Conservation (phyloP, 2,329 filamentous ascomycete genomes). For the Cryphonectria nitschkei region DNA sequence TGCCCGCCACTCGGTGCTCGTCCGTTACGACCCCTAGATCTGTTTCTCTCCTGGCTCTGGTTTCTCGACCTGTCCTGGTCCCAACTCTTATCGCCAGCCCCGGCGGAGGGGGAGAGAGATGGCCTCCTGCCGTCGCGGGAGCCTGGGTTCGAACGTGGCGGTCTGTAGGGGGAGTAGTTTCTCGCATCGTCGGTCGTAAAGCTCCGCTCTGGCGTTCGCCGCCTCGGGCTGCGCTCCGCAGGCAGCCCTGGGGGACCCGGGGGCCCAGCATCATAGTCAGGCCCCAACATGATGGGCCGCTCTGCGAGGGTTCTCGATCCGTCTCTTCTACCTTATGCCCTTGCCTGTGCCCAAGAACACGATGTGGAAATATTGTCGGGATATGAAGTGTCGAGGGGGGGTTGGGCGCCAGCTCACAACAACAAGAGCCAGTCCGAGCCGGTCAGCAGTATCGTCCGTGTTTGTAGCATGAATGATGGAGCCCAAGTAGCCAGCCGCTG, state of each 20-base stretch:
- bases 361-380: slow-evolving; percentile 13
- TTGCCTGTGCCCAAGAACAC: background rate
- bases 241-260: slow-evolving; percentile 44
- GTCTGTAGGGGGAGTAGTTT: slow-evolving; percentile 36
- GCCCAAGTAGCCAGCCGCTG: slow-evolving; percentile 20
- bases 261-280: slow-evolving; percentile 50
- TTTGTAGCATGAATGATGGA: slow-evolving; percentile 24
- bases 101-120: slow-evolving; percentile 27
- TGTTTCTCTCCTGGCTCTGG: slow-evolving; percentile 60
- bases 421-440: slow-evolving; percentile 22
- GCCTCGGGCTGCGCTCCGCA: slow-evolving; percentile 41
- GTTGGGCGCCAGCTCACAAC: slow-evolving; percentile 25
- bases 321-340: slow-evolving; percentile 20
- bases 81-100: slow-evolving; percentile 26
- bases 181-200: slow-evolving; percentile 31
- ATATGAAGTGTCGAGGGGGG: slow-evolving; percentile 11
- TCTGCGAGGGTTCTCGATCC: slow-evolving; percentile 15
- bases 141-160: slow-evolving; percentile 31
- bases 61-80: slow-evolving; percentile 40
- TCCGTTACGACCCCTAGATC: slow-evolving; percentile 57
- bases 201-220: slow-evolving; percentile 32
- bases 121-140: slow-evolving; percentile 30
- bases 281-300: slow-evolving; percentile 44
- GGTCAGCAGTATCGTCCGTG: slow-evolving; percentile 22
- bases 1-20: slow-evolving; percentile 62